phyloP scores from a whole-genome alignment of 1,139 yeast genomes.

The Waltiozyma sp. region DNA sequence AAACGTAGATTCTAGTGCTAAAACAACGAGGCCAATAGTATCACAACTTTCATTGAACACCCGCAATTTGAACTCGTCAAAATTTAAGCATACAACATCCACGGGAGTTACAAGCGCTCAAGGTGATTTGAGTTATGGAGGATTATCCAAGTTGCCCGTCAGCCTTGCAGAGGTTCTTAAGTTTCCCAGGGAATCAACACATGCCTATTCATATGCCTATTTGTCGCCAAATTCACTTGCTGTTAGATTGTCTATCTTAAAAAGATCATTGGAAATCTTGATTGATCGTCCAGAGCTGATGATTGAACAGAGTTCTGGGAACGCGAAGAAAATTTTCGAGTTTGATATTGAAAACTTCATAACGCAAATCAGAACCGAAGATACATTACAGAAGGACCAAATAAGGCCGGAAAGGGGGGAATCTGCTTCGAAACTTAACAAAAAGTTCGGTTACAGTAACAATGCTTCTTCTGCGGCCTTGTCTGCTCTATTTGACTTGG shows the following conservation, averaged over 20 bases:
- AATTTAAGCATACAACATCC: not conserved
- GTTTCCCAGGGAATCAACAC: constrained; percentile 73
- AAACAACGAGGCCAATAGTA: too few species aligned
- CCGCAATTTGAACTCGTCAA: not conserved
- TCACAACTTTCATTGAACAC: not conserved
- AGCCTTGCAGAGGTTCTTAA: constrained; percentile 29
- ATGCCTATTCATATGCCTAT: constrained; percentile 78
- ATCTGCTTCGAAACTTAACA: constrained; percentile 1
- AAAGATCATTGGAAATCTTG: constrained; percentile 63
- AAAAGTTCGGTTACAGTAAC: constrained; percentile 12
- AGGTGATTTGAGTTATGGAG: constrained; percentile 6
- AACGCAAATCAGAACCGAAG: constrained; percentile 30
- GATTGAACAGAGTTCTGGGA: constrained; percentile 3
- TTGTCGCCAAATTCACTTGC: constrained; percentile 73
- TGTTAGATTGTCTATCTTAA: constrained; percentile 61
- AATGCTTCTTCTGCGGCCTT: constrained; percentile 59
- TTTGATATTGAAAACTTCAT: constrained; percentile 16
- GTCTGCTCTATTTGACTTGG: constrained; percentile 36
- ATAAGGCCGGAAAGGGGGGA: not conserved
- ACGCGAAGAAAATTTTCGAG: constrained; percentile 1
- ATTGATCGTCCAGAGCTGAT: constrained; percentile 50
- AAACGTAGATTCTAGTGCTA: not conserved
- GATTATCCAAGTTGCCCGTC: constrained; percentile 16
- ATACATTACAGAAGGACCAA: constrained; percentile 18
- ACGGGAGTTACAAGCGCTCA: too few species aligned